Evolutionary conservation across 441 rosid genomes (phyloP).

Genomic region (Rhodomyrtus psidioides): DNA sequence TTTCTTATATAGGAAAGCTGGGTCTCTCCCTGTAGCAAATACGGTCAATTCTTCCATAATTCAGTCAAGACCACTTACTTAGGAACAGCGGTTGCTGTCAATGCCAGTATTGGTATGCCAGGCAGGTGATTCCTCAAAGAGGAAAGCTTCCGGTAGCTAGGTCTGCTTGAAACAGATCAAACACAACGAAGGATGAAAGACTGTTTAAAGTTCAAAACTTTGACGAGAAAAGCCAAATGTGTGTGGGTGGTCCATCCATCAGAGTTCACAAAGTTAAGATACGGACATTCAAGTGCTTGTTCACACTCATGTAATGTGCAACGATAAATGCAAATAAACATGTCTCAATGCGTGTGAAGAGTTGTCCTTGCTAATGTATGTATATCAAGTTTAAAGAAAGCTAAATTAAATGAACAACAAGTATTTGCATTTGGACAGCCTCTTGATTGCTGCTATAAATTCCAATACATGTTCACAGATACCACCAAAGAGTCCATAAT

Average conservation of each 20-base stretch:
- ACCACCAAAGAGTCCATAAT: neutral
- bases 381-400: neutral
- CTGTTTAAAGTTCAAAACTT: neutral
- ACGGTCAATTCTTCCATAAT: neutral
- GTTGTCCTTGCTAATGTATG: neutral
- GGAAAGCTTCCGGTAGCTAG: slow-evolving; percentile 84
- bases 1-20: neutral
- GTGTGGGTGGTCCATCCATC: neutral
- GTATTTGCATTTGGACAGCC: neutral
- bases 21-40: neutral
- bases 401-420: neutral
- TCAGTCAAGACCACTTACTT: slow-evolving; percentile 38
- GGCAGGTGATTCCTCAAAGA: slow-evolving; percentile 60
- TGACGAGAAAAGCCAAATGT: neutral
- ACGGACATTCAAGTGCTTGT: neutral
- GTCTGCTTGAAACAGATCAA: slow-evolving; percentile 33
- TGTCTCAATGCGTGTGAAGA: neutral
- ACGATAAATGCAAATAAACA: neutral
- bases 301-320: neutral
- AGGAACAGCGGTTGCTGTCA: slow-evolving; percentile 95
- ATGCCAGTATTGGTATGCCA: slow-evolving; percentile 77
- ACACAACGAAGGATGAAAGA: neutral
- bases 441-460: neutral
- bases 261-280: neutral
- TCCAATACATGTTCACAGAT: neutral